Evolutionary conservation across 164 flowering plant genomes (phyloP), one percentile per base, ranked within the genome.

Genomic region (Aristolochia contorta): DNA sequence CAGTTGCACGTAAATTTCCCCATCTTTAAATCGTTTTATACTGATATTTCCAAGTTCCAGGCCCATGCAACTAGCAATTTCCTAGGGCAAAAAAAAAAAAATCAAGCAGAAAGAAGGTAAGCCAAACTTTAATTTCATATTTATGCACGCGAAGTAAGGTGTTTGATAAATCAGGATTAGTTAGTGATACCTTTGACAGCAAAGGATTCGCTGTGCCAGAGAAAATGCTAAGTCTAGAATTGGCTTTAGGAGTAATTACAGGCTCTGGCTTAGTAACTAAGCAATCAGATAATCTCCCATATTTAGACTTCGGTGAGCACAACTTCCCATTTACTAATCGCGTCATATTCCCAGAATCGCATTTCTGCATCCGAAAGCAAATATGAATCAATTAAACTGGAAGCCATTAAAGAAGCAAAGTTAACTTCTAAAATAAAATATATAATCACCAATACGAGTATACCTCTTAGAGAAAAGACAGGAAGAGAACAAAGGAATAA

Each of bases 11-110:
- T 89, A 86, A 25, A 82, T 78, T 67, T 91, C 96, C 0, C 92
- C 95, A 79, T 91, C 98, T 20, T 90, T 87, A 75, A 89, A 89
- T 16, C 89, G 73, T 62, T 87, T 85, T 59, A 89, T 83, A 41
- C 69, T 76, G 47, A 91, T 77, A 69, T 76, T 84, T 27, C 96
- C 94, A 62, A 89, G 86, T 46, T 84, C 82, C 74, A 91, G 66
- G 22, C 96, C 98, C 96, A 91, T 82, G 66, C 81, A 89, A 49
- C 83, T 67, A 45, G 95, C 92, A 69, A 91, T 78, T 80, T 91
- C 97, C 96, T 91, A 41, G 16, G 27, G 12, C 8, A 10, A 15
- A 47, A 5, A 10, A 15, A 47, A 5, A 25, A 14, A 49, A 16
- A 53, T 23, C 15, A 53, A 12, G 23, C 54, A n/a, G 54, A 8